Conservation (phyloP, 345 rosid genomes). For the Salix arbutifolia region DNA sequence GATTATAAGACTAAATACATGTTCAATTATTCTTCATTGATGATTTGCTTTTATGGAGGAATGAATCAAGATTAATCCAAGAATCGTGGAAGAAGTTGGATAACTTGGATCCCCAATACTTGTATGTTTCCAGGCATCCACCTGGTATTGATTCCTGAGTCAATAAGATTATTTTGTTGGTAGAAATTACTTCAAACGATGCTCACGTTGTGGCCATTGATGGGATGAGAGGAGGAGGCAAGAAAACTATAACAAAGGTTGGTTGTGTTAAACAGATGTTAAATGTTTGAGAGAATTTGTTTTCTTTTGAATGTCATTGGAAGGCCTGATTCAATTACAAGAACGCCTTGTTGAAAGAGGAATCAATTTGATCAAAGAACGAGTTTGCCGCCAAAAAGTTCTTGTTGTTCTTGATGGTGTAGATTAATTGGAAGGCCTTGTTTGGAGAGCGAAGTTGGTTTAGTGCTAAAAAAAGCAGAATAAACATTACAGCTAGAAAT, state of each 20-base stretch:
- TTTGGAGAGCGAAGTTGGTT: constrained; percentile 2
- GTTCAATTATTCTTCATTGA: neutral
- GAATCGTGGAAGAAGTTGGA: constrained; percentile 20
- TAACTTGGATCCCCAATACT: constrained; percentile 12
- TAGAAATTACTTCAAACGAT: neutral
- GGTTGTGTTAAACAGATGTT: neutral
- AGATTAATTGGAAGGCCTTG: neutral
- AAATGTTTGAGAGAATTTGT: neutral
- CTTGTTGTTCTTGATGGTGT: constrained; percentile 17
- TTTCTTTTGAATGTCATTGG: neutral
- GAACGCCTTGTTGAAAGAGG: neutral
- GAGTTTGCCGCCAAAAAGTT: neutral
- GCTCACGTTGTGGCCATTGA: neutral
- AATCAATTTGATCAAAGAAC: neutral
- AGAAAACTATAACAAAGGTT: neutral
- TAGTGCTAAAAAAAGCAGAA: neutral
- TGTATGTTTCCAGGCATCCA: neutral
- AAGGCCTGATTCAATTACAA: neutral
- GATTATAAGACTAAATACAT: neutral
- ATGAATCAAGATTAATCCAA: constrained; percentile 25
- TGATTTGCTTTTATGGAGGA: constrained; percentile 14
- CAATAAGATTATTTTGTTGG: constrained; percentile 4
- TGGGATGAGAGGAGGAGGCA: neutral
- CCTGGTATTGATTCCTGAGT: neutral
- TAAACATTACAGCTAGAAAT: constrained; percentile 8